Evolutionary conservation across 164 flowering plant genomes (phyloP).

Genomic region (Nymphaea thermarum): DNA sequence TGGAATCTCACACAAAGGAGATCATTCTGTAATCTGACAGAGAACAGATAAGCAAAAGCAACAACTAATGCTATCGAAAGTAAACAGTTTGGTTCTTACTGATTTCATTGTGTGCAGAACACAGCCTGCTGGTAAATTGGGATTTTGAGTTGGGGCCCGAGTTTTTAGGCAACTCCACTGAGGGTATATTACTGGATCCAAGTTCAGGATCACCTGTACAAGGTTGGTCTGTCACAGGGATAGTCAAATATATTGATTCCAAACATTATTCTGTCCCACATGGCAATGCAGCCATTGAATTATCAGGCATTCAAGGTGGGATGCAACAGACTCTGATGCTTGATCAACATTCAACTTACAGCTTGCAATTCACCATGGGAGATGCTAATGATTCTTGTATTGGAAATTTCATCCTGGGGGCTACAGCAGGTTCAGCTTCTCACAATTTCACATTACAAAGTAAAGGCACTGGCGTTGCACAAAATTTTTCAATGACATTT

Average conservation of each 20-base stretch:
- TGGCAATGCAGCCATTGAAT: constrained; percentile 39
- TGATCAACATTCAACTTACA: constrained; percentile 17
- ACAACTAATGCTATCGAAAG: no score
- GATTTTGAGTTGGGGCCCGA: constrained; percentile 39
- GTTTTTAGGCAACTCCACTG: constrained; percentile 17
- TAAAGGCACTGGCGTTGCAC: constrained; percentile 28
- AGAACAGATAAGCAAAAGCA: no score
- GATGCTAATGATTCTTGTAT: constrained; percentile 36
- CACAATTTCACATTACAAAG: constrained; percentile 26
- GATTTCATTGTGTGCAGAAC: constrained; percentile 5
- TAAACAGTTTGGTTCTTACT: no score
- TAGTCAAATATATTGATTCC: constrained; percentile 37
- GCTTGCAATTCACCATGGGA: constrained; percentile 27
- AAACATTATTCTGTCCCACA: constrained; percentile 32
- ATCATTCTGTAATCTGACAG: no score
- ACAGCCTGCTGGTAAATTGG: constrained; percentile 21
- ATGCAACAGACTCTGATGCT: constrained; percentile 20
- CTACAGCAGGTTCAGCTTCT: constrained; percentile 23
- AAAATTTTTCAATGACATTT: constrained; percentile 21
- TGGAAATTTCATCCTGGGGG: constrained; percentile 28
- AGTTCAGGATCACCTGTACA: constrained; percentile 21
- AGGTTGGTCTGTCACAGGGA: constrained; percentile 33
- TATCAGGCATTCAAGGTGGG: constrained; percentile 24
- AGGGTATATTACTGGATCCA: constrained; percentile 31
- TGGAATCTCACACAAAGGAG: no score